phyloP scores from a whole-genome alignment of 2,329 filamentous ascomycete genomes.

The Ophiostoma sp. region DNA sequence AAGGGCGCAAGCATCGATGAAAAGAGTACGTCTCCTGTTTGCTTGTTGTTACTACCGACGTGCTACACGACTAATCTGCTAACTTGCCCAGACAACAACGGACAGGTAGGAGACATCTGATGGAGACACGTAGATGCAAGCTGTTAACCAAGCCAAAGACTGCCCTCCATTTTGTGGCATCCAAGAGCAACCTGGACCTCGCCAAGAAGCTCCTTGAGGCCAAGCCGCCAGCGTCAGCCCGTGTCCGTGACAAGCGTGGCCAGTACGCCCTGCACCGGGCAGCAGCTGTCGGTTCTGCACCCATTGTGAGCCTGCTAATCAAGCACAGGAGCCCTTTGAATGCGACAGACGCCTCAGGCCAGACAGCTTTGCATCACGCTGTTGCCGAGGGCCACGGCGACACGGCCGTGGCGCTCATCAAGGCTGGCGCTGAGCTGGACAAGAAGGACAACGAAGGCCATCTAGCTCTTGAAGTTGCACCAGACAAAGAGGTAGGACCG shows the following conservation, averaged over 20 bases:
- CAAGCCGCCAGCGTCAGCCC: constrained; percentile 64
- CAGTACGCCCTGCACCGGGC: constrained; percentile 88
- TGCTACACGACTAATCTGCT: not conserved
- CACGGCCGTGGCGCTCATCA: constrained; percentile 74
- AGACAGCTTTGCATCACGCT: constrained; percentile 86
- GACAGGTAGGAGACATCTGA: constrained; percentile 46
- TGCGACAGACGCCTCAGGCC: constrained; percentile 72
- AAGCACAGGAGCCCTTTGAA: constrained; percentile 75
- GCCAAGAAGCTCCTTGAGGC: constrained; percentile 70
- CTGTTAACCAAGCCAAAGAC: constrained; percentile 48
- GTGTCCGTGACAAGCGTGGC: constrained; percentile 78
- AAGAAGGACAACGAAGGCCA: constrained; percentile 68
- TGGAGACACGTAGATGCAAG: not conserved
- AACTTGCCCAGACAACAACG: constrained; percentile 36
- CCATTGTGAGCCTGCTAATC: constrained; percentile 75
- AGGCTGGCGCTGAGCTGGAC: constrained; percentile 74
- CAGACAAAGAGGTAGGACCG: constrained; percentile 68
- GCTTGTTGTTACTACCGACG: not conserved
- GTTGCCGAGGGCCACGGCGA: constrained; percentile 75
- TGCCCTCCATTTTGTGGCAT: constrained; percentile 83
- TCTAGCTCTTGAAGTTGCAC: constrained; percentile 73
- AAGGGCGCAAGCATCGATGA: constrained; percentile 67
- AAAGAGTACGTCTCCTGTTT: constrained; percentile 50
- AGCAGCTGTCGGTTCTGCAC: constrained; percentile 81
- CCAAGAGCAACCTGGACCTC: constrained; percentile 79